Conservation (phyloP, 164 flowering plant genomes). For the Pachysandra terminalis region DNA sequence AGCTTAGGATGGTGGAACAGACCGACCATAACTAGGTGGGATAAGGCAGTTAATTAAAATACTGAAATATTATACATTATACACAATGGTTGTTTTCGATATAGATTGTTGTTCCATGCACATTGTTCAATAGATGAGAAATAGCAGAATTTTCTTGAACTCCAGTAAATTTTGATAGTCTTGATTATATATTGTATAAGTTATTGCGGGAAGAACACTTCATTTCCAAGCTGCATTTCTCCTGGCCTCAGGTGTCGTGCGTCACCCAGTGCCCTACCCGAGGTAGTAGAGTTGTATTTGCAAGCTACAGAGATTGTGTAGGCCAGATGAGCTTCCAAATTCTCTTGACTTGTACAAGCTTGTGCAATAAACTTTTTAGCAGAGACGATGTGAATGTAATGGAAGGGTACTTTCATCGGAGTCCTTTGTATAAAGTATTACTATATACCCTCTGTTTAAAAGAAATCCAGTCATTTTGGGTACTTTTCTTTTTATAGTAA, state of each 20-base stretch:
- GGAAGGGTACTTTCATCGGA: too few species aligned
- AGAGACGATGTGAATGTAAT: too few species aligned
- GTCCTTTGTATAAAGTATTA: too few species aligned
- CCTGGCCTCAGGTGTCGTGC: conserved; percentile 59
- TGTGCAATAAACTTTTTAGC: background rate
- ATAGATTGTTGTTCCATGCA: too few species aligned
- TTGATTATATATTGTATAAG: background rate
- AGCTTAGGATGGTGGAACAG: too few species aligned
- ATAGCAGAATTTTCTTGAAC: background rate
- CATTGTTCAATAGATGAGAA: background rate
- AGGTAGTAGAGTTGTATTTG: conserved; percentile 42
- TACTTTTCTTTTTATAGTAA: too few species aligned
- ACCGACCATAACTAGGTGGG: too few species aligned
- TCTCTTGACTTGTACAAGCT: background rate
- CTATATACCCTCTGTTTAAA: too few species aligned
- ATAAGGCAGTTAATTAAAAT: too few species aligned
- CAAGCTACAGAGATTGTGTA: conserved; percentile 30
- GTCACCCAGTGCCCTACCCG: conserved; percentile 22
- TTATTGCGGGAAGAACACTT: conserved; percentile 52
- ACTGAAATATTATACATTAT: too few species aligned
- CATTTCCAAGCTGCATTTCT: conserved; percentile 43
- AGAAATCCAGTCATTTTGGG: too few species aligned
- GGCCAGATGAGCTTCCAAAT: conserved; percentile 30
- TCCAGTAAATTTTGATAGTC: background rate
- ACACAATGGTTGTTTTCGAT: too few species aligned